Conservation (phyloP, 305 asterid species). For the Withania somnifera region DNA sequence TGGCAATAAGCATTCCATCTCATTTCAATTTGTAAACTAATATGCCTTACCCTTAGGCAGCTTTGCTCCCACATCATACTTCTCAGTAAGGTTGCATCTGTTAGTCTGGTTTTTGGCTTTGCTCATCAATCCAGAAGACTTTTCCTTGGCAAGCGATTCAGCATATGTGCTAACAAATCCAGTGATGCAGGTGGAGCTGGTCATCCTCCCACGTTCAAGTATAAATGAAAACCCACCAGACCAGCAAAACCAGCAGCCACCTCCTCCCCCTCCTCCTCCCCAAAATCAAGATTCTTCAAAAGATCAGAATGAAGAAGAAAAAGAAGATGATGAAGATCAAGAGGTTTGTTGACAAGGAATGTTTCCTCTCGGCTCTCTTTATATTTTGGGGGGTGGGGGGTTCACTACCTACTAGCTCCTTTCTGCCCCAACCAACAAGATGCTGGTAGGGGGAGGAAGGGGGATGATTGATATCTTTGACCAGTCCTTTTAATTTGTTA, state of each 20-base stretch:
- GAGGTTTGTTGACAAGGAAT: constrained; percentile 36
- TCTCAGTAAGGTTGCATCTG: not conserved
- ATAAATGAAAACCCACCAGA: constrained; percentile 78
- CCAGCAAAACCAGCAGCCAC: constrained; percentile 79
- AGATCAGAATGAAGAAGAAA: constrained; percentile 68
- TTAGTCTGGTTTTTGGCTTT: not conserved
- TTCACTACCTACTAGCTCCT: not conserved
- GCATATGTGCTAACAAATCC: not conserved
- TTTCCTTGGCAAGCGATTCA: not conserved
- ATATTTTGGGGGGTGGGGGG: not conserved
- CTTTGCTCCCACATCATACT: not conserved
- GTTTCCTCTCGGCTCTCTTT: not conserved
- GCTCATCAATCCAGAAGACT: not conserved
- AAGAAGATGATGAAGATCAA: constrained; percentile 25
- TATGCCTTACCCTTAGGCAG: not conserved
- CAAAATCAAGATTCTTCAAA: constrained; percentile 73
- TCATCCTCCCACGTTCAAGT: constrained; percentile 81
- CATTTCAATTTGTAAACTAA: not conserved
- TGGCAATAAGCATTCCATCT: not conserved
- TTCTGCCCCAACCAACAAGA: not conserved
- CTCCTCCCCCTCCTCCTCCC: constrained; percentile 92
- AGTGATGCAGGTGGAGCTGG: constrained; percentile 70
- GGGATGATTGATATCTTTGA: not conserved
- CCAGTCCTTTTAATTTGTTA: not conserved
- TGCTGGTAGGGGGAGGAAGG: not conserved